These are phyloP conservation scores for Amanita pseudoporphyria DNA, from an alignment of 768 basidiomycete species.

Conservation along the genomic window DNA sequence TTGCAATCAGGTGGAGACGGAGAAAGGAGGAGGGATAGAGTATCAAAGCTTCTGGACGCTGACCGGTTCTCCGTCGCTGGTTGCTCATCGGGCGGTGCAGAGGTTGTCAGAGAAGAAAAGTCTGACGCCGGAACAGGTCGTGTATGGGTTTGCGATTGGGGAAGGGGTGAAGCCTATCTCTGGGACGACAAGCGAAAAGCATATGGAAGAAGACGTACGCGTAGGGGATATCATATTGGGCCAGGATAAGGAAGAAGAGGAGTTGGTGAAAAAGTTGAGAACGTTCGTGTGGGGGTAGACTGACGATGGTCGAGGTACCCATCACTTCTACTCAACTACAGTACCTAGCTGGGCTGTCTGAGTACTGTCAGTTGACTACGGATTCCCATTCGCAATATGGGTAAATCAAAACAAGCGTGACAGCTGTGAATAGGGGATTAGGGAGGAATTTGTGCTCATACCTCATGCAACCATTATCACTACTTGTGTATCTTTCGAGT, in stretches of 20 bases:
- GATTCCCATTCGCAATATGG: background rate
- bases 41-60: constrained; percentile 91
- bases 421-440: too few species aligned
- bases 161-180: constrained; percentile 64
- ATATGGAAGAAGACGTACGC: constrained; percentile 60
- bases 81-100: constrained; percentile 37
- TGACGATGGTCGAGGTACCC: too few species aligned
- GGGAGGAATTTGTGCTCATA: too few species aligned
- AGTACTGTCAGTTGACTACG: constrained; percentile 5
- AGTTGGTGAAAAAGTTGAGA: constrained; percentile 10
- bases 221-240: constrained; percentile 17
- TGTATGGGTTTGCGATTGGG: constrained; percentile 61
- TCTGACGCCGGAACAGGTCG: constrained; percentile 53
- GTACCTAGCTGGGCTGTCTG: too few species aligned
- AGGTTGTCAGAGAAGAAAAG: constrained; percentile 34
- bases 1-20: constrained; percentile 41
- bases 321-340: too few species aligned
- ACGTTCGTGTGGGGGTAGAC: constrained; percentile 10
- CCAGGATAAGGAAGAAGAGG: constrained; percentile 10
- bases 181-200: constrained; percentile 58
- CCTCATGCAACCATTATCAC: too few species aligned
- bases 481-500: too few species aligned
- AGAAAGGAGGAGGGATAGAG: constrained; percentile 26
- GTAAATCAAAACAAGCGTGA: too few species aligned
- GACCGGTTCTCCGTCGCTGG: constrained; percentile 59